These are phyloP conservation scores for Rhododendron kiyosumense DNA, from an alignment of 148 eudicot species.

Conservation along the genomic window DNA sequence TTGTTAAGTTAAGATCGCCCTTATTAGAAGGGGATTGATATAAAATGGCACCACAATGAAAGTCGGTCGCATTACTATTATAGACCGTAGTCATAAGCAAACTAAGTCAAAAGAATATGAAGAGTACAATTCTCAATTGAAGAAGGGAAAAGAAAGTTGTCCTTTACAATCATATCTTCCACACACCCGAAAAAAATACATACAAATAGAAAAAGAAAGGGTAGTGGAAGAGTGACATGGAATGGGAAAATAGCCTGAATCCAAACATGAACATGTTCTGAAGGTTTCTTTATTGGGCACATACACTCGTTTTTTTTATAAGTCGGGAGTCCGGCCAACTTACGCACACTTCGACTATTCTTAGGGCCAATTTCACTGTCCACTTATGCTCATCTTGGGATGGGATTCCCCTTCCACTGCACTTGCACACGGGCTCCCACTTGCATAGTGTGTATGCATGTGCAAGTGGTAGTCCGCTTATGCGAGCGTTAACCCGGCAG, in stretches of 20 bases:
- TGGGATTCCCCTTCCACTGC: no score
- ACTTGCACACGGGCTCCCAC: not conserved
- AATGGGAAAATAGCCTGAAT: not conserved
- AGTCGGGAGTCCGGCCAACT: not conserved
- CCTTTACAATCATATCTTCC: not conserved
- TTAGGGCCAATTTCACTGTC: not conserved
- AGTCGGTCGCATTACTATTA: not conserved
- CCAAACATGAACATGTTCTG: not conserved
- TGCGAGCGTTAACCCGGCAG: not conserved
- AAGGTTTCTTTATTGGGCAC: no score
- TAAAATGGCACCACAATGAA: not conserved
- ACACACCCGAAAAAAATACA: not conserved
- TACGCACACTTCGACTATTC: no score
- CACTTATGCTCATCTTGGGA: no score
- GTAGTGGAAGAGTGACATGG: slow-evolving; percentile 9
- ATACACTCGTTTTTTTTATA: no score
- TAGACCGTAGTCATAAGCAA: not conserved
- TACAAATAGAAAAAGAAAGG: not conserved
- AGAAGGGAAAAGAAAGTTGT: not conserved
- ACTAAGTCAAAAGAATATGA: not conserved
- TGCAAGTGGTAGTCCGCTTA: not conserved
- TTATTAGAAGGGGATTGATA: no score
- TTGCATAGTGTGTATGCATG: not conserved
- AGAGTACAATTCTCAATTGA: not conserved
- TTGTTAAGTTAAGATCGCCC: no score